These are phyloP conservation scores for Hypomontagnella submonticulosa DNA, from an alignment of 495 filamentous ascomycete genomes.

Conservation along the genomic window DNA sequence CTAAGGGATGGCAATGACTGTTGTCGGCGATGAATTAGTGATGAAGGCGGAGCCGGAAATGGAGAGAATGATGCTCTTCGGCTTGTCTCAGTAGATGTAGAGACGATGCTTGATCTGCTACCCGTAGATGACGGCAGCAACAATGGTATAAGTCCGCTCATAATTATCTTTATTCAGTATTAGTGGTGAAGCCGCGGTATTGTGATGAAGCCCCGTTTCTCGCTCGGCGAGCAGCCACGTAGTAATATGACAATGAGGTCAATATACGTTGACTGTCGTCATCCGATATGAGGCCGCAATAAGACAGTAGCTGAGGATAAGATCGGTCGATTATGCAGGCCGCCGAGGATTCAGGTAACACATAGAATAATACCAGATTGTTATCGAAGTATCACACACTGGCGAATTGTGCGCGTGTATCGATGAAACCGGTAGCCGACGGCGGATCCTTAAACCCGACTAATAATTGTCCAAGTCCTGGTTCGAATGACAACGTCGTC, in stretches of 20 bases:
- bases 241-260: conserved; percentile 8
- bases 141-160: conserved; percentile 42
- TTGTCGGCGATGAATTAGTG: conserved; percentile 37
- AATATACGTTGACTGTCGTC: conserved; percentile 23
- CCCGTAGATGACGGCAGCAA: conserved; percentile 36
- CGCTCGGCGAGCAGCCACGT: conserved; percentile 7
- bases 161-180: conserved; percentile 13
- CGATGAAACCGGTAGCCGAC: conserved; percentile 19
- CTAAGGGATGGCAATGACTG: conserved; percentile 37
- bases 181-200: not conserved
- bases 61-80: conserved; percentile 24
- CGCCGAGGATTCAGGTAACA: conserved; percentile 28
- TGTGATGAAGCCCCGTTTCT: conserved; percentile 3
- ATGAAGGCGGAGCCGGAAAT: conserved; percentile 5
- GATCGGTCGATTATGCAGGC: conserved; percentile 40
- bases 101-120: conserved; percentile 9
- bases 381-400: conserved; percentile 31
- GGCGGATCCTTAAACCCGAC: conserved; percentile 26
- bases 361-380: conserved; percentile 14
- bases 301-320: conserved; percentile 32
- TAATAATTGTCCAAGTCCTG: conserved; percentile 2
- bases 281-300: conserved; percentile 11
- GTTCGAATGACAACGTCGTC: conserved; percentile 14
- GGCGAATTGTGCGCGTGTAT: conserved; percentile 22
- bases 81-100: conserved; percentile 14